Base-by-base conservation (phyloP, 371 early-diverging fungal species). In the Mycotypha africana region DNA sequence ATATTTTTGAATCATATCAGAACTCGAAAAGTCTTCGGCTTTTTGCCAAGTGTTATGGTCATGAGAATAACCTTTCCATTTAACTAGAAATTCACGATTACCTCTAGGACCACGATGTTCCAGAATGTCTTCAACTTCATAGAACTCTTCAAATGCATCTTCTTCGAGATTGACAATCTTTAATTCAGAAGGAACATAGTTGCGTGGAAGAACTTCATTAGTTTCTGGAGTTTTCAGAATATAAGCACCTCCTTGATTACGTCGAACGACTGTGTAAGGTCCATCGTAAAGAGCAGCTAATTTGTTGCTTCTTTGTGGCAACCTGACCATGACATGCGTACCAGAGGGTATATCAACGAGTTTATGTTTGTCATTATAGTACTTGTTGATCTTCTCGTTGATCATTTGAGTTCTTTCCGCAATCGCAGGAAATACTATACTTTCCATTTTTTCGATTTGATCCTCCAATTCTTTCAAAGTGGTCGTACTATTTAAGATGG, bases 401-500 rank as follows among this genome's bases (percentile, higher is more conserved):
- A 14, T 4, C 15, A 4, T n/a, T 4, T 33, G 4, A 33, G 34
- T 33, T 33, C 4, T 33, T 4, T 6, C 34, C 32, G 17, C 17
- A 3, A 45, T 45, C 35, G 51, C 64, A 1, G 58, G 56, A 22
- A 58, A 63, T 10, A 58, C 56, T 7, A 46, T 22, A 12, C 49
- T 42, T 1, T 52, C 36, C 56, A 58, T 51, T 24, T 56, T 51
- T 4, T 51, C 28, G 4, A 54, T 31, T 0, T 52, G 45, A 25
- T 45, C 11, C 8, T 33, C 2, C 0, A 51, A 32, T 25, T 51
- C 55, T 16, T 50, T 30, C 38, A 49, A 7, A 16, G 35, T 17
- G 14, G 56, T 17, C 12, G 45, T 37, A 2, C 26, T 22, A 10
- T 26, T n/a, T n/a, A n/a, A n/a, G n/a, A n/a, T n/a, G n/a, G n/a